Base-by-base conservation (phyloP, 169 alveolate genomes). In the Plasmodium adleri region DNA sequence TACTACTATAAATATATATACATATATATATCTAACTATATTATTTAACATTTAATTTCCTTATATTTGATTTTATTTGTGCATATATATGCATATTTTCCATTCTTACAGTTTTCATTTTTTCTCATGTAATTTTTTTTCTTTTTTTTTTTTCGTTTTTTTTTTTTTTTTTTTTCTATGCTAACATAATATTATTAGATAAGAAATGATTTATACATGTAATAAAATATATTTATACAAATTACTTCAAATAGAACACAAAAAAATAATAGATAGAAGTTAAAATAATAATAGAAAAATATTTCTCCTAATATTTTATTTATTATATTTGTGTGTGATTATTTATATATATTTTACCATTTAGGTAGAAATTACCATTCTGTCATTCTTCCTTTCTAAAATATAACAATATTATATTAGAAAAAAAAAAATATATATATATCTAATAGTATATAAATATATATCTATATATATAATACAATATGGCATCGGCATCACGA, bases 401-500 rank as follows among this genome's bases (percentile, higher is more conserved):
- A 32, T 32, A 32, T 32, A 32, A 32, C 45, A 32, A 32, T 32
- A 32, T 56, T 15, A 56, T 15, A 56, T 56, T 13, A 15, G 17
- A 56, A 56, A 56, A 56, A 12, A 56, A 56, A n/a, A 56, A 1
- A 56, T 56, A 56, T 56, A 56, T 56, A 56, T 56, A 13, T 10
- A 13, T 15, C 13, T 56, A 15, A 32, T n/a, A 10, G 15, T 56
- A 13, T 15, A 56, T 15, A 56, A 56, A n/a, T 10, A 56, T 56
- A 6, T 56, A 22, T 56, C 3, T 20, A 24, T 60, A 60, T 17
- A 60, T 20, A 9, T 32, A 32, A 32, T 32, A 32, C 28, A 74
- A 45, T 43, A 74, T 74, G 88, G 24, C 45, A 60, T 49, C 71
- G 43, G 24, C 88, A 74, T 45, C 88, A n/a, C 26, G 88, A 74